phyloP scores from a whole-genome alignment of 2,329 filamentous ascomycete genomes.

The Drechslerella dactyloides region DNA sequence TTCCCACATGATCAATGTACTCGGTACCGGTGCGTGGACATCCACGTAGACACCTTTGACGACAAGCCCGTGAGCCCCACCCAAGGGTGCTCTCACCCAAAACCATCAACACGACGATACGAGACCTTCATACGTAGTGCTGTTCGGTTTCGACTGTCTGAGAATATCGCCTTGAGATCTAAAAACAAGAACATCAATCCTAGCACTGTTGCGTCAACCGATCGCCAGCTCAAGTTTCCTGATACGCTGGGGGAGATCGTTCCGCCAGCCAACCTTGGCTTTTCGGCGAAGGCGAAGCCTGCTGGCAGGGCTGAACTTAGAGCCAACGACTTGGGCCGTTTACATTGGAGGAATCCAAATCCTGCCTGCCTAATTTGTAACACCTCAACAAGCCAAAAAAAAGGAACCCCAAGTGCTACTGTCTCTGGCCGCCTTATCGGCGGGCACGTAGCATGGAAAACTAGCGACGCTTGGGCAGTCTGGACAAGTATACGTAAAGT shows the following conservation, averaged over 20 bases:
- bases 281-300: constrained; percentile 51
- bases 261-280: constrained; percentile 49
- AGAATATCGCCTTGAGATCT: constrained; percentile 3
- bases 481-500: neutral
- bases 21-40: neutral
- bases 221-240: constrained; percentile 45
- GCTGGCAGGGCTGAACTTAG: constrained; percentile 49
- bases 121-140: no score
- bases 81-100: no score
- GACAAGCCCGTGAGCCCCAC: no score
- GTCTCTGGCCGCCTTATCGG: constrained; percentile 43
- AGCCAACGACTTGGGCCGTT: constrained; percentile 33
- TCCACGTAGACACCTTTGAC: neutral
- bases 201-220: constrained; percentile 46
- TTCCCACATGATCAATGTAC: constrained; percentile 1
- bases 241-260: constrained; percentile 36
- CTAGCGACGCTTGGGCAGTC: neutral
- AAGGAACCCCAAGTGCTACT: constrained; percentile 26
- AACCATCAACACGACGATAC: no score
- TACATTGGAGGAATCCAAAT: constrained; percentile 31
- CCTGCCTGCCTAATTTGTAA: constrained; percentile 47
- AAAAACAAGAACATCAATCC: constrained; percentile 16
- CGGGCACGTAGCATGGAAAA: constrained; percentile 31
- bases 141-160: neutral
- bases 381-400: constrained; percentile 29